Evolutionary conservation across 768 basidiomycete genomes (phyloP).

Genomic region (Sarcomyxa edulis): DNA sequence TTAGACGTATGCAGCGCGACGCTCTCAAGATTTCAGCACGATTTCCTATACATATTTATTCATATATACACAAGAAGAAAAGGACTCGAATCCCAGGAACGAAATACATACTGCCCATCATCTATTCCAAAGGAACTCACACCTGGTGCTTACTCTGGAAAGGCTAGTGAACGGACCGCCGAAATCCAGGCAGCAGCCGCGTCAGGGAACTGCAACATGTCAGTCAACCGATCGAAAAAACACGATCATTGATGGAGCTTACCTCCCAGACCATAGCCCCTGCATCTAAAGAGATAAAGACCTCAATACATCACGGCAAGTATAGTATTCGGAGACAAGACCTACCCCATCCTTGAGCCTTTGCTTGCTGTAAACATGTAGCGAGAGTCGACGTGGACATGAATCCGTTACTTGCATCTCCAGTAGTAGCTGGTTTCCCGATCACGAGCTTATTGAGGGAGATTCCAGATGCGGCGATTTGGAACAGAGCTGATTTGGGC

Average conservation of each 20-base stretch:
- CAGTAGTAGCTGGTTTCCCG: constrained; percentile 58
- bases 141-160: constrained; percentile 21
- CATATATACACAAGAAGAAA: too few species aligned
- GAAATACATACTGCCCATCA: too few species aligned
- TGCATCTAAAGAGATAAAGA: constrained; percentile 13
- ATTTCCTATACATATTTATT: too few species aligned
- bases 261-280: constrained; percentile 29
- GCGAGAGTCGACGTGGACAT: constrained; percentile 54
- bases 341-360: constrained; percentile 64
- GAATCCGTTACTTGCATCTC: constrained; percentile 57
- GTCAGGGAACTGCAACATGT: constrained; percentile 29
- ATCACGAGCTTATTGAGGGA: constrained; percentile 63
- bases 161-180: constrained; percentile 28
- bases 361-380: constrained; percentile 55
- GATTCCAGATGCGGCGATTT: constrained; percentile 56
- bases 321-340: constrained; percentile 2
- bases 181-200: constrained; percentile 35
- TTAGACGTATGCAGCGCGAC: too few species aligned
- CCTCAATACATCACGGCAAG: neutral
- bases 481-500: constrained; percentile 58
- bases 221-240: too few species aligned
- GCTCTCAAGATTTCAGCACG: too few species aligned
- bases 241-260: constrained; percentile 2
- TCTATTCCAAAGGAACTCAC: too few species aligned
- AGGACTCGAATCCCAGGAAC: too few species aligned